Evolutionary conservation across 768 basidiomycete genomes (phyloP).

Genomic region (Strobilomyces echinocephalus): DNA sequence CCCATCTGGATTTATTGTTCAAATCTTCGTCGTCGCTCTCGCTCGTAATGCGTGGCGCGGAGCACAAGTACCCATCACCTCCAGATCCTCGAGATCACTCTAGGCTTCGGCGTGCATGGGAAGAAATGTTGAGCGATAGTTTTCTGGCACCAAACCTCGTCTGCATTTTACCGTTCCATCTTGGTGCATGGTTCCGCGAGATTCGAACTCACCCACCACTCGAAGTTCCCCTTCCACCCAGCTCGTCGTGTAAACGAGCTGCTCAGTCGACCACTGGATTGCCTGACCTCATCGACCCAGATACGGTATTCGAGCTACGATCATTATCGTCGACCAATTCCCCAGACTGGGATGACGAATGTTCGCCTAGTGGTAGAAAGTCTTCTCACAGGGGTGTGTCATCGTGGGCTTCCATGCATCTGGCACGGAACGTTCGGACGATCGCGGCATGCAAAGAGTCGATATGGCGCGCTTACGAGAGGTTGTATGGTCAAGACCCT

Average conservation of each 20-base stretch:
- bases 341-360: constrained; percentile 28
- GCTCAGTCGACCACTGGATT: constrained; percentile 14
- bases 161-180: constrained; percentile 63
- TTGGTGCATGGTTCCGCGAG: constrained; percentile 52
- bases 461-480: constrained; percentile 60
- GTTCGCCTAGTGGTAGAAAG: constrained; percentile 5
- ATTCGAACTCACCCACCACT: constrained; percentile 46
- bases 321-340: constrained; percentile 18
- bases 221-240: constrained; percentile 53
- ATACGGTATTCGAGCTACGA: constrained; percentile 31
- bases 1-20: constrained; percentile 10
- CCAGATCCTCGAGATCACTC: constrained; percentile 58
- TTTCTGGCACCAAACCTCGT: constrained; percentile 53
- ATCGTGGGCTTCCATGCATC: constrained; percentile 58
- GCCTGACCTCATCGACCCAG: constrained; percentile 25
- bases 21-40: constrained; percentile 21
- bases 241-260: constrained; percentile 31
- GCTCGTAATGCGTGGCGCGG: constrained; percentile 10
- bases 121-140: constrained; percentile 55
- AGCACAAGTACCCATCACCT: constrained; percentile 12
- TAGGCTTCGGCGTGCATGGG: constrained; percentile 59
- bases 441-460: constrained; percentile 64
- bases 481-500: constrained; percentile 38
- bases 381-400: constrained; percentile 32
- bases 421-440: constrained; percentile 53